These are phyloP conservation scores for Scutellaria galericulata DNA, from an alignment of 257 asterid species.

Conservation along the genomic window DNA sequence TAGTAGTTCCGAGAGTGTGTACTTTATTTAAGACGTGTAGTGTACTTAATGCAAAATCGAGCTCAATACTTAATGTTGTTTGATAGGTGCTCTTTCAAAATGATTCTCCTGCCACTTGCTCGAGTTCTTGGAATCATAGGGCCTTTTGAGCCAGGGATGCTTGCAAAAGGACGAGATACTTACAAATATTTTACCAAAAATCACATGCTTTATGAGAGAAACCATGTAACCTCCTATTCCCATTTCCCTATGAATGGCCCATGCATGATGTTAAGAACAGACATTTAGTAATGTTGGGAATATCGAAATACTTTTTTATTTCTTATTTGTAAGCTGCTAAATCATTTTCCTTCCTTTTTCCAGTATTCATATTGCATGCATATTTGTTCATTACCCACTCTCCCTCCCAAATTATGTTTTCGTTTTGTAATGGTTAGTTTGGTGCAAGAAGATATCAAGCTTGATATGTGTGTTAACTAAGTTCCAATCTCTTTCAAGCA, in stretches of 20 bases:
- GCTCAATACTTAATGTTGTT: slow-evolving; percentile 15
- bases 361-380: neutral
- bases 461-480: neutral
- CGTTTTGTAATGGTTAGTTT: slow-evolving; percentile 6
- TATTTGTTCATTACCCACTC: neutral
- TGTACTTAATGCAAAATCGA: neutral
- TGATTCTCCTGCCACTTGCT: slow-evolving; percentile 99
- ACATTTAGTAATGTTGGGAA: neutral
- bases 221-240: slow-evolving; percentile 63
- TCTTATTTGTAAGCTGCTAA: neutral
- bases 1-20: slow-evolving; percentile 1
- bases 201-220: slow-evolving; percentile 95
- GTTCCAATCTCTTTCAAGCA: no score
- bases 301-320: neutral
- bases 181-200: slow-evolving; percentile 89
- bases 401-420: neutral
- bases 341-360: slow-evolving; percentile 10
- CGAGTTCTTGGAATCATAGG: slow-evolving; percentile 90
- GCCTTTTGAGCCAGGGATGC: slow-evolving; percentile 82
- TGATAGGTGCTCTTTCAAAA: slow-evolving; percentile 93
- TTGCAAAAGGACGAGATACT: slow-evolving; percentile 85
- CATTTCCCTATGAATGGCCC: neutral
- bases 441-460: neutral
- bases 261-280: neutral
- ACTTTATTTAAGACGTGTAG: neutral